These are phyloP conservation scores for Fusarium keratoplasticum DNA, from an alignment of 2,329 filamentous ascomycete genomes.

Conservation along the genomic window DNA sequence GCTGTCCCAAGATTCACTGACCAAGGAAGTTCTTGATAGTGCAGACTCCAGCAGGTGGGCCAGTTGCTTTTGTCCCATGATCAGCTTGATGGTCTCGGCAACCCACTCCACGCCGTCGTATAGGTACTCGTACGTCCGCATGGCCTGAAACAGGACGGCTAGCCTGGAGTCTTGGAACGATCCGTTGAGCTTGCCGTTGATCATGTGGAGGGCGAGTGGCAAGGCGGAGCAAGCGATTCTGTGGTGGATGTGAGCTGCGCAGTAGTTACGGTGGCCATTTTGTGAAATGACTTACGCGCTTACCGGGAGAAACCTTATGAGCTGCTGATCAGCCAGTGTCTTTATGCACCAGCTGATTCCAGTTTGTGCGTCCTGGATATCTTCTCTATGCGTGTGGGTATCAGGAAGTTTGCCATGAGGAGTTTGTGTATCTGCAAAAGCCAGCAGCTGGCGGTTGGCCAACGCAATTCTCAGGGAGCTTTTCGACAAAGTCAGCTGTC, in stretches of 20 bases:
- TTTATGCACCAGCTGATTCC: constrained; percentile 8
- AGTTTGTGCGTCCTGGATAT: constrained; percentile 15
- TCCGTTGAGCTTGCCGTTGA: neutral
- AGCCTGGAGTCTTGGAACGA: neutral
- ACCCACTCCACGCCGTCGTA: constrained; percentile 60
- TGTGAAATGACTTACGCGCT: constrained; percentile 35
- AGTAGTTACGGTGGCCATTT: neutral
- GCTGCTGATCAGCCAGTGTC: neutral
- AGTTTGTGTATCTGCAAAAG: neutral
- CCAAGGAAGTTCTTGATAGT: neutral
- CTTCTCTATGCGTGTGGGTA: constrained; percentile 2
- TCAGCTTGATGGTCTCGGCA: constrained; percentile 56
- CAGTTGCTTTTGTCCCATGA: constrained; percentile 50
- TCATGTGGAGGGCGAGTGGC: neutral
- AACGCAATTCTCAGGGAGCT: constrained; percentile 20
- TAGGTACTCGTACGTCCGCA: constrained; percentile 59
- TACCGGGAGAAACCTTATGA: constrained; percentile 21
- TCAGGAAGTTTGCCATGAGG: neutral
- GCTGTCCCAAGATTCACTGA: constrained; percentile 50
- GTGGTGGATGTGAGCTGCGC: neutral
- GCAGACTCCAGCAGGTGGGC: constrained; percentile 52
- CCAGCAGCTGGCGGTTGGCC: neutral
- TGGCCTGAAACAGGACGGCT: constrained; percentile 45
- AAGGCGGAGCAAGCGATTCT: neutral
- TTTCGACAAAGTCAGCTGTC: neutral